A percentile compares a stretch with the other conserved stretches of the same genome.
phyloP scores from a whole-genome alignment of 2,329 filamentous ascomycete genomes.

The Tolypocladium cylindrosporum region DNA sequence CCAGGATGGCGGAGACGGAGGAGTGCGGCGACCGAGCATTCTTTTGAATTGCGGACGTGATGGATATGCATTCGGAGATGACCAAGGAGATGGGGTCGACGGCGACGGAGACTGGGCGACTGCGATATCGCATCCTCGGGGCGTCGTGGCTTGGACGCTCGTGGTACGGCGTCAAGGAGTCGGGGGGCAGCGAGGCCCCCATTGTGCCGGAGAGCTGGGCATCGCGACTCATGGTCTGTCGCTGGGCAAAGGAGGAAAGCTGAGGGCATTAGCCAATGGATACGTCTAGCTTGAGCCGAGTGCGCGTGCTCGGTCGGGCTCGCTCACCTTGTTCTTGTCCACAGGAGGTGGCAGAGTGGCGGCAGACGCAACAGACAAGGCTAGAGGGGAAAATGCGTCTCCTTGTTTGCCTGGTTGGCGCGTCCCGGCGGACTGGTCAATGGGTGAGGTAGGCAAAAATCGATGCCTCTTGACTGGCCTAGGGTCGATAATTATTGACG shows the following conservation, averaged over 20 bases:
- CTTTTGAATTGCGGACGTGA: conserved; percentile 97
- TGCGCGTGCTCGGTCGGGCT: background rate
- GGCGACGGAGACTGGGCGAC: conserved; percentile 62
- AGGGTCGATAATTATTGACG: background rate
- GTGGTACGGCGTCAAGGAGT: background rate
- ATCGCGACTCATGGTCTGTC: conserved; percentile 23
- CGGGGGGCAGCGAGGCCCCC: conserved; percentile 11
- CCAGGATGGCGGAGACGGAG: conserved; percentile 89
- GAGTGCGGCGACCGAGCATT: conserved; percentile 93
- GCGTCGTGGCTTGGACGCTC: conserved; percentile 12
- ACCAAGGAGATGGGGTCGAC: conserved; percentile 88
- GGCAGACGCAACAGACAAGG: background rate
- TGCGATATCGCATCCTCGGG: conserved; percentile 48
- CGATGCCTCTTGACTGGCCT: background rate
- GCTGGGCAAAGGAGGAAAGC: background rate
- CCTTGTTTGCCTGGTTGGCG: background rate
- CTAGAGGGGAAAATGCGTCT: background rate
- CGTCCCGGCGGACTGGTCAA: background rate
- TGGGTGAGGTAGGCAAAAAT: background rate
- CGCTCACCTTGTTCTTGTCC: background rate
- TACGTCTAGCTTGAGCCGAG: background rate
- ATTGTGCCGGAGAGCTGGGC: conserved; percentile 13
- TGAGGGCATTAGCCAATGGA: background rate
- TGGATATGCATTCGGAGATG: conserved; percentile 96
- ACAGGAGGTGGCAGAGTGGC: background rate